Percentiles rank a stretch among this genome's conserved stretches.
These are phyloP conservation scores for Trypanosoma avium DNA, from an alignment of 208 protist genomes.

Conservation along the genomic window DNA sequence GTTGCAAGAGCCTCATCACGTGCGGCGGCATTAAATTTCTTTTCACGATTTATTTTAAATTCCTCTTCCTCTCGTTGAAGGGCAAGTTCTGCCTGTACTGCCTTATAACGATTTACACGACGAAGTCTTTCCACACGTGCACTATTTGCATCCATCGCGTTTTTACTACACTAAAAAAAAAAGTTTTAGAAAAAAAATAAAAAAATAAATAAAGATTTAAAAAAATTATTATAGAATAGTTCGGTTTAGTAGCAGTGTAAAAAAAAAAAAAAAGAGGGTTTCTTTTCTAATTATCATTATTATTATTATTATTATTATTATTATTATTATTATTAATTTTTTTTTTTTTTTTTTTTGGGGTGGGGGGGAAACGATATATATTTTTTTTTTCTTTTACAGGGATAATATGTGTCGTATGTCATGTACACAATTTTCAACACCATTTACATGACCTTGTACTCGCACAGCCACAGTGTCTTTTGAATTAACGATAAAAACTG, in stretches of 20 bases:
- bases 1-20: conserved; percentile 74
- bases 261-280: not conserved
- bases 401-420: conserved; percentile 10
- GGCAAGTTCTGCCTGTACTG: conserved; percentile 82
- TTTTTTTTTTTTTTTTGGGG: no score
- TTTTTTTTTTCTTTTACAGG: no score
- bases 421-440: conserved; percentile 16
- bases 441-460: conserved; percentile 9
- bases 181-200: conserved; percentile 19
- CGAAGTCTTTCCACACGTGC: conserved; percentile 79
- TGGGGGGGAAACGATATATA: no score
- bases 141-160: conserved; percentile 44
- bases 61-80: conserved; percentile 72
- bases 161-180: conserved; percentile 2
- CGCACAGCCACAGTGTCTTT: conserved; percentile 4
- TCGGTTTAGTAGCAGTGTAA: not conserved
- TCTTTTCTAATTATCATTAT: not conserved
- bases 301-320: not conserved
- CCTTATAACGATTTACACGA: conserved; percentile 84
- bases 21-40: conserved; percentile 46
- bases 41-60: conserved; percentile 49
- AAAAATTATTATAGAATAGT: not conserved
- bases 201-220: not conserved
- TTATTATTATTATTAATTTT: not conserved
- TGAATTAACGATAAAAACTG: not conserved